Conservation (phyloP, 768 basidiomycete genomes). For the Russula sp. region DNA sequence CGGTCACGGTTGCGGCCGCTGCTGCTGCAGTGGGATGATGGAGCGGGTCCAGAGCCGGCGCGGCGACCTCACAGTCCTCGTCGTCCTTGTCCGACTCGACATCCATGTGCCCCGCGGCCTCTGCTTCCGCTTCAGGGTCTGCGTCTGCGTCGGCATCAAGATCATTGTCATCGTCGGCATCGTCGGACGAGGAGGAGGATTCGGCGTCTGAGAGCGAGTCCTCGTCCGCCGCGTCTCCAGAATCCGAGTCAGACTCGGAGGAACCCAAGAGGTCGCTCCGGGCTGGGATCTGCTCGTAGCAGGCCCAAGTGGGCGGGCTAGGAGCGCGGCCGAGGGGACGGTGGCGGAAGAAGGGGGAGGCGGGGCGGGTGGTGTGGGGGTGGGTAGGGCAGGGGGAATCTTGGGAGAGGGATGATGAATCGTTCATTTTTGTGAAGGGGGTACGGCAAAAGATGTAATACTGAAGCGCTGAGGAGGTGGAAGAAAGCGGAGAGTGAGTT, state of each 20-base stretch:
- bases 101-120: slow-evolving; percentile 28
- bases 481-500: too few relatives aligned
- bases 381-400: slow-evolving; percentile 12
- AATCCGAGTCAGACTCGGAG: slow-evolving; percentile 32
- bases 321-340: slow-evolving; percentile 74
- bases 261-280: slow-evolving; percentile 13
- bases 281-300: slow-evolving; percentile 75
- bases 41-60: too few relatives aligned
- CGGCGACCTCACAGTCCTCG: neutral
- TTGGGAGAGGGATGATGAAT: slow-evolving; percentile 7
- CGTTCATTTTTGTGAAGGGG: neutral
- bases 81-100: slow-evolving; percentile 11
- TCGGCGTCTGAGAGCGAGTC: slow-evolving; percentile 18
- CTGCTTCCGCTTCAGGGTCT: slow-evolving; percentile 22
- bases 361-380: slow-evolving; percentile 13
- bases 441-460: too few relatives aligned
- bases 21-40: neutral
- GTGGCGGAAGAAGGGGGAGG: slow-evolving; percentile 48
- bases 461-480: neutral
- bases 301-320: slow-evolving; percentile 82
- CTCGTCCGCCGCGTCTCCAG: slow-evolving; percentile 12
- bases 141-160: slow-evolving; percentile 26
- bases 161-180: neutral
- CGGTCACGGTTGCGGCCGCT: neutral
- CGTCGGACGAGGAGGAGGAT: slow-evolving; percentile 32